Percentiles rank a stretch among this genome's conserved stretches.
Conservation (phyloP, 2,329 filamentous ascomycete genomes). For the Alternaria sp. region DNA sequence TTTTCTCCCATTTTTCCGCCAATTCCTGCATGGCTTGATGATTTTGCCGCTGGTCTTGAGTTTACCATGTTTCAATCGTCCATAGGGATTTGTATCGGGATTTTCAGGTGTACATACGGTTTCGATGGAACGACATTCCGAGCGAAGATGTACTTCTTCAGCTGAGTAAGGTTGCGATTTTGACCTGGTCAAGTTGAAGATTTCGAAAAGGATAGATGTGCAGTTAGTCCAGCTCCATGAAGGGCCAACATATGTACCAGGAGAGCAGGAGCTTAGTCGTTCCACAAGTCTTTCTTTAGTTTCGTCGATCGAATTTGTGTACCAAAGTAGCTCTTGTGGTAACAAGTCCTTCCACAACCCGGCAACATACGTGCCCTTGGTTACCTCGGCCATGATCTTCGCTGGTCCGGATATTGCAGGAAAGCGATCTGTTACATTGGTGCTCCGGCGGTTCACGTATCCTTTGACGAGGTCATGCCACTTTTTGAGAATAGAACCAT, state of each 20-base stretch:
- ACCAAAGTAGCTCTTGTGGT: background rate
- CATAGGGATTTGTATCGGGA: background rate
- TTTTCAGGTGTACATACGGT: background rate
- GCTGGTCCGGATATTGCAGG: background rate
- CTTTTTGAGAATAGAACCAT: background rate
- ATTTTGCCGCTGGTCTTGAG: background rate
- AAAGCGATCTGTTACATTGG: background rate
- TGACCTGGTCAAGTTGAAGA: background rate
- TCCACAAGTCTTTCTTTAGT: background rate
- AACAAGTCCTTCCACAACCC: background rate
- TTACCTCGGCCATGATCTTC: background rate
- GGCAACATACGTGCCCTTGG: background rate
- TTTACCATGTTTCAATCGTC: background rate
- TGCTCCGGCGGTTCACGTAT: background rate
- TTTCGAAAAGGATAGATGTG: background rate
- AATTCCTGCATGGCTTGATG: background rate
- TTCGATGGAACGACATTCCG: background rate
- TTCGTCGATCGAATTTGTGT: background rate
- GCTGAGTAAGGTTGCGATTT: too few relatives aligned
- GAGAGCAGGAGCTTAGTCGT: background rate
- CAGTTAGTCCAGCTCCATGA: constrained; percentile 3
- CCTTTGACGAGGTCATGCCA: background rate
- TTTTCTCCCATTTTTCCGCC: too few relatives aligned
- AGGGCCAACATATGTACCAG: background rate
- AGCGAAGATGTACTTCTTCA: background rate